A percentile compares a stretch with the other conserved stretches of the same genome.
phyloP scores from a whole-genome alignment of 2,329 filamentous ascomycete species.

The Neocucurbitaria cava region DNA sequence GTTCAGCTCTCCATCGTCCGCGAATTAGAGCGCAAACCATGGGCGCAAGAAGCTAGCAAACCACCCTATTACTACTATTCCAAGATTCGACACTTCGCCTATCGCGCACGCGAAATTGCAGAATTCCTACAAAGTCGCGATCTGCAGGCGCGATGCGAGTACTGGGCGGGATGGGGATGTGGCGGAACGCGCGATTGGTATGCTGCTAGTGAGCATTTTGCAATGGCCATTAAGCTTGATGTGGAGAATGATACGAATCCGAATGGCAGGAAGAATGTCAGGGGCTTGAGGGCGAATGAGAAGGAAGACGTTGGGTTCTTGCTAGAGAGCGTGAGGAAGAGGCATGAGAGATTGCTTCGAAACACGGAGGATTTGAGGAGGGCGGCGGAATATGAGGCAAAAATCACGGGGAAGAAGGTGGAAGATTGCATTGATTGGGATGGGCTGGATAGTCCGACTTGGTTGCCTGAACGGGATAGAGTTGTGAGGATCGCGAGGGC shows the following conservation, averaged over 20 bases:
- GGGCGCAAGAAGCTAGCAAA: not conserved
- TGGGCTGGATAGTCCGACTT: not conserved
- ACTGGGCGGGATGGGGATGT: conserved; percentile 26
- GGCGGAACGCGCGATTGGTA: conserved; percentile 12
- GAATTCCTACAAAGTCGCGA: conserved; percentile 10
- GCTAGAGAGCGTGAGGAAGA: conserved; percentile 1
- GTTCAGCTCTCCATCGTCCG: conserved; percentile 9
- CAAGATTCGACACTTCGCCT: conserved; percentile 7
- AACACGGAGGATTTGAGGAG: not conserved
- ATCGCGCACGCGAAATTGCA: conserved; percentile 13
- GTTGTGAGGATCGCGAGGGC: not conserved
- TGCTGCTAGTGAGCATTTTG: conserved; percentile 14
- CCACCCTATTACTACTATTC: not conserved
- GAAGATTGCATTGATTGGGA: not conserved
- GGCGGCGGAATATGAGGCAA: not conserved
- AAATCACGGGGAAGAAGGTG: not conserved
- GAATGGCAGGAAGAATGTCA: not conserved
- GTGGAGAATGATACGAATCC: not conserved
- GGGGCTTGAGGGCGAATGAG: conserved; percentile 9
- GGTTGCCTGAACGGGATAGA: conserved; percentile 5
- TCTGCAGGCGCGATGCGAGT: conserved; percentile 23
- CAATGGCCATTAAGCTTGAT: conserved; percentile 12
- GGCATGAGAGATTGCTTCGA: not conserved
- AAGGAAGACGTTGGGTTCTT: conserved; percentile 13
- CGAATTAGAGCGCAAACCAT: conserved; percentile 2